Evolutionary conservation across 192 early-diverging fungal genomes (phyloP).

Genomic region (Geranomyces michiganensis): DNA sequence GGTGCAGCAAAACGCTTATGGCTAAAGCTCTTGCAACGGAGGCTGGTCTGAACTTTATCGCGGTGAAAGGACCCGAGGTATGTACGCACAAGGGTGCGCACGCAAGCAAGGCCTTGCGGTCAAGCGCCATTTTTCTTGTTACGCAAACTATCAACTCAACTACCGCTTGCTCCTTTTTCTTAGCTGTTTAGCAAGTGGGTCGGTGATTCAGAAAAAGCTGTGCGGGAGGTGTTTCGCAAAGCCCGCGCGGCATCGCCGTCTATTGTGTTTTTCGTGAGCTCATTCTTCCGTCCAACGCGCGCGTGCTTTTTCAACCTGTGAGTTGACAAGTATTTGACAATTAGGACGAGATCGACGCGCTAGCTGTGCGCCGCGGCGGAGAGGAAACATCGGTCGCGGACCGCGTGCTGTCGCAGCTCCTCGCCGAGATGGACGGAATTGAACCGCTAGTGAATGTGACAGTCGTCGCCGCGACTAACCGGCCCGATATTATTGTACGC

Average conservation of each 20-base stretch:
- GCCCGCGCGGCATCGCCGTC: slow-evolving; percentile 92
- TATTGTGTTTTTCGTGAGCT: slow-evolving; percentile 94
- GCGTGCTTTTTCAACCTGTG: background rate
- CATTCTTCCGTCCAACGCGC: background rate
- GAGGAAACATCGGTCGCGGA: slow-evolving; percentile 85
- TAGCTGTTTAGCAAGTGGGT: slow-evolving; percentile 99
- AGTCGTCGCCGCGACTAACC: slow-evolving; percentile 96
- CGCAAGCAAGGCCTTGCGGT: too few relatives aligned
- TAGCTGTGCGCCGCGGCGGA: slow-evolving; percentile 78
- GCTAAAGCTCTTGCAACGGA: slow-evolving; percentile 98
- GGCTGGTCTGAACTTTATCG: slow-evolving; percentile 94
- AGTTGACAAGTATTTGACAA: background rate
- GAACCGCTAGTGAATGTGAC: slow-evolving; percentile 95
- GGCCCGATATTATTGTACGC: slow-evolving; percentile 89
- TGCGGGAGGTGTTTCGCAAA: slow-evolving; percentile 91
- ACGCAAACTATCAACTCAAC: too few relatives aligned
- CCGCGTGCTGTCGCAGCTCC: slow-evolving; percentile 91
- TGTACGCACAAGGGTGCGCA: too few relatives aligned
- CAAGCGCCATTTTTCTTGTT: too few relatives aligned
- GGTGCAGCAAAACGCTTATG: slow-evolving; percentile 97
- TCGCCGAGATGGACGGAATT: slow-evolving; percentile 95
- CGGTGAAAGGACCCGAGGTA: slow-evolving; percentile 97
- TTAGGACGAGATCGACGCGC: slow-evolving; percentile 97
- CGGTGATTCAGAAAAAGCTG: slow-evolving; percentile 97
- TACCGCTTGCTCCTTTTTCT: slow-evolving; percentile 8